Conservation (phyloP, 768 basidiomycete genomes). For the Mycena rosella region DNA sequence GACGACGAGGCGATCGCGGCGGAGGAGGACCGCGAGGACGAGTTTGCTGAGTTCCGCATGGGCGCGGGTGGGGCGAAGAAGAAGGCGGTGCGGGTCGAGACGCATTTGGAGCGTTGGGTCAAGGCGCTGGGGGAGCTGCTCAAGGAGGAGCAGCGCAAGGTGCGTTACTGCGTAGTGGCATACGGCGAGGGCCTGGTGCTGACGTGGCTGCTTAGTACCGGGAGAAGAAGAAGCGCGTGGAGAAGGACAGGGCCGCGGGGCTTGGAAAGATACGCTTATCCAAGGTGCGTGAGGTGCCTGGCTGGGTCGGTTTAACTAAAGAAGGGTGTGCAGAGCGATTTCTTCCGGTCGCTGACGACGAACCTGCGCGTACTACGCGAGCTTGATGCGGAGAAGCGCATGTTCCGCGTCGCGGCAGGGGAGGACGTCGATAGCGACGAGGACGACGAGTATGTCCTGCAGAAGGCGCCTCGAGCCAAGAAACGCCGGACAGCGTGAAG, state of each 20-base stretch:
- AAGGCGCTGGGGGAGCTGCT: constrained; percentile 70
- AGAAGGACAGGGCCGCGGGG: constrained; percentile 61
- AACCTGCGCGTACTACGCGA: constrained; percentile 74
- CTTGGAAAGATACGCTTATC: constrained; percentile 65
- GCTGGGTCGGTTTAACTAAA: neutral
- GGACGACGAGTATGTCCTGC: constrained; percentile 65
- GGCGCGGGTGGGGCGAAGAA: constrained; percentile 28
- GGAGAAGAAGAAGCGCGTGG: constrained; percentile 69
- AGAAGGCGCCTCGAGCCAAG: constrained; percentile 49
- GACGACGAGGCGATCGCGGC: constrained; percentile 40
- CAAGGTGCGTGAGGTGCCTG: constrained; percentile 61
- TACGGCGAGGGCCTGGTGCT: neutral
- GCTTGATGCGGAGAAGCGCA: constrained; percentile 65
- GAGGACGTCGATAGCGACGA: constrained; percentile 54
- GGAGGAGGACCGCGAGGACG: constrained; percentile 33
- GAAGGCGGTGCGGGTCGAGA: constrained; percentile 56
- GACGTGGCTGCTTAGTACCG: constrained; percentile 60
- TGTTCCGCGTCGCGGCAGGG: constrained; percentile 48
- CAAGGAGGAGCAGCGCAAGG: constrained; percentile 80
- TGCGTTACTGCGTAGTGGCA: constrained; percentile 44
- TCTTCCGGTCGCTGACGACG: constrained; percentile 71
- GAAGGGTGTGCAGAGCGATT: constrained; percentile 65
- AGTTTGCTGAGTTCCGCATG: constrained; percentile 33
- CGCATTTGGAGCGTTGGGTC: constrained; percentile 74
- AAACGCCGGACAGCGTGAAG: constrained; percentile 32